Evolutionary conservation across 2,329 filamentous ascomycete species (phyloP).

Genomic region (Alternaria tenuissima): DNA sequence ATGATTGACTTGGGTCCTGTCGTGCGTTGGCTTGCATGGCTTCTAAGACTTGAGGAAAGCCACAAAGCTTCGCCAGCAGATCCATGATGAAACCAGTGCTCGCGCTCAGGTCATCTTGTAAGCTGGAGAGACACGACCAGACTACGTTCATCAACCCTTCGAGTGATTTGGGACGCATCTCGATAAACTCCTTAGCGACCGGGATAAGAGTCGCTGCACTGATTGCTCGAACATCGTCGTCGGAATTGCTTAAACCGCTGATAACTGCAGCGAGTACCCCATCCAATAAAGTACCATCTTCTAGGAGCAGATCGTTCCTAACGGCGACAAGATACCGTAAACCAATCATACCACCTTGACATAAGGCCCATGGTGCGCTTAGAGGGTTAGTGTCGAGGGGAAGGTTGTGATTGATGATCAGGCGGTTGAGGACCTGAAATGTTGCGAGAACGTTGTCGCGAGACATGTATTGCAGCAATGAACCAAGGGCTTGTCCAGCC

Average conservation of each 20-base stretch:
- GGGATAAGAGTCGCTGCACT: conserved; percentile 97
- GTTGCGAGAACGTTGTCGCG: conserved; percentile 81
- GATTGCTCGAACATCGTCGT: conserved; percentile 96
- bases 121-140: conserved; percentile 94
- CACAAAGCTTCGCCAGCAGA: conserved; percentile 91
- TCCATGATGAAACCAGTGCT: conserved; percentile 99
- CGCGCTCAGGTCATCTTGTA: conserved; percentile 96
- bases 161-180: conserved; percentile 78
- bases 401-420: conserved; percentile 87
- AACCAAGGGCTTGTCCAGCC: conserved; percentile 90
- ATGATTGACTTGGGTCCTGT: conserved; percentile 84
- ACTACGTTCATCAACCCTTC: conserved; percentile 90
- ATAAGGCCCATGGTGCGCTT: conserved; percentile 87
- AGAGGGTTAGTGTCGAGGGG: conserved; percentile 58
- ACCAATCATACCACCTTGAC: conserved; percentile 97
- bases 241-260: conserved; percentile 87
- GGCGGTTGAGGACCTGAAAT: conserved; percentile 82
- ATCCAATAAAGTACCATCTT: conserved; percentile 86
- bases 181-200: conserved; percentile 94
- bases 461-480: conserved; percentile 84
- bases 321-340: conserved; percentile 94
- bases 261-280: conserved; percentile 92
- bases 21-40: conserved; percentile 89
- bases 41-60: conserved; percentile 89
- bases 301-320: conserved; percentile 86